Evolutionary conservation across 768 basidiomycete genomes (phyloP), one percentile per base, ranked within the genome.

Genomic region (Leccinum pellstonianum): DNA sequence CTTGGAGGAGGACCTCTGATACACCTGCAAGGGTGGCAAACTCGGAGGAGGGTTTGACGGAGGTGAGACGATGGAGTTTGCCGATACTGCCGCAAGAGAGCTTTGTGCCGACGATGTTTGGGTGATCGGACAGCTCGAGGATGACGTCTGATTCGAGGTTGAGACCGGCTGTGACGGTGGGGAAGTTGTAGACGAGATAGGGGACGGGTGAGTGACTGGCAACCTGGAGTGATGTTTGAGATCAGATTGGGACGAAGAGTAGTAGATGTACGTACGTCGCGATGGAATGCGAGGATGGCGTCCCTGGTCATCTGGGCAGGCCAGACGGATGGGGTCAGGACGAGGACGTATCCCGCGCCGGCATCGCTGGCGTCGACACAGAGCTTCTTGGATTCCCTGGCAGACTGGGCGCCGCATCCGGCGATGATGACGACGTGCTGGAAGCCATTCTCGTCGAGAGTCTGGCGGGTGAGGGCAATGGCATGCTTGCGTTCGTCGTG

Each of bases 11-110:
- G 41, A 87, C 77, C 65, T 93, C 90, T 6, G 84, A 84, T 58
- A 86, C 84, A 1, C 93, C 92, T 11, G 90, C 83, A 66, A 87
- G 86, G n/a, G 90, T 83, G 4, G 86, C 82, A 64, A 90, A 88
- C 46, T 85, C 77, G 3, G 76, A 68, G 4, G 78, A 62, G 6
- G 83, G 73, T 62, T 85, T 83, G 35, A 81, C 76, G 4, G 85
- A 82, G 12, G 87, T 82, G 48, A 94, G 77, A 17, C 92, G 86
- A 56, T 88, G 85, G 49, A 92, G 84, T 72, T 93, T 95, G 21
- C 91, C 91, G 58, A 95, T 85, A 65, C 86, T 88, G 5, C 88
- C 91, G 70, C 91, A 93, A 33, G 93, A 93, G 23, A 95, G 80
- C 75, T 90, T 94, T 54, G 83, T 86, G 59, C 93, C 93, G 60